phyloP scores from a whole-genome alignment of 2,329 filamentous ascomycete species.

The Fusarium neocosmosporiellum region DNA sequence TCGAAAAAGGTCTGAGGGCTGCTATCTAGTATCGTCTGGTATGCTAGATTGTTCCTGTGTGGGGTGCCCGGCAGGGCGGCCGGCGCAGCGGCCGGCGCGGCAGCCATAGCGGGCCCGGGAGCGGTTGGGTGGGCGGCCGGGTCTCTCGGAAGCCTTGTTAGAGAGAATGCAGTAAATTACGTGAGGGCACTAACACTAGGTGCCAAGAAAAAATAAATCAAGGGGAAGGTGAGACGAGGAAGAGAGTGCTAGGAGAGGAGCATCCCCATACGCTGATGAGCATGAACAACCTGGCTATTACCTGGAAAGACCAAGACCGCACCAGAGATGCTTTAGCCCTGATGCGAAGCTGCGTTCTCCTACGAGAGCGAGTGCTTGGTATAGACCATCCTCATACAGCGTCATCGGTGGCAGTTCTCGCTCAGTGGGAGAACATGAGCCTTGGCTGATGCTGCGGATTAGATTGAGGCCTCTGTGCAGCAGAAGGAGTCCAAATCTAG shows the following conservation, averaged over 20 bases:
- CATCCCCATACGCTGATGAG: slow-evolving; percentile 5
- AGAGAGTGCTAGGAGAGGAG: neutral
- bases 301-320: slow-evolving; percentile 1
- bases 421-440: neutral
- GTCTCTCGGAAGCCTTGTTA: too few species aligned
- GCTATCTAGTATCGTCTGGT: too few species aligned
- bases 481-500: neutral
- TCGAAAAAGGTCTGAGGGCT: too few species aligned
- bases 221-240: too few species aligned
- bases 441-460: neutral
- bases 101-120: too few species aligned
- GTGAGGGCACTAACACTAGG: too few species aligned
- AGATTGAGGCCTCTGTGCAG: neutral
- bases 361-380: neutral
- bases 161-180: too few species aligned
- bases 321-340: slow-evolving; percentile 5
- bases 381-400: neutral
- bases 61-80: too few species aligned
- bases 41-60: too few species aligned
- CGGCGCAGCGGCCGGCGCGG: too few species aligned
- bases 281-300: slow-evolving; percentile 3
- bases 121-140: too few species aligned
- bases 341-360: neutral
- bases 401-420: slow-evolving; percentile 4
- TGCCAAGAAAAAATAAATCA: too few species aligned